Conservation (phyloP, 2,329 filamentous ascomycete species). For the Blastomyces emzantsi region DNA sequence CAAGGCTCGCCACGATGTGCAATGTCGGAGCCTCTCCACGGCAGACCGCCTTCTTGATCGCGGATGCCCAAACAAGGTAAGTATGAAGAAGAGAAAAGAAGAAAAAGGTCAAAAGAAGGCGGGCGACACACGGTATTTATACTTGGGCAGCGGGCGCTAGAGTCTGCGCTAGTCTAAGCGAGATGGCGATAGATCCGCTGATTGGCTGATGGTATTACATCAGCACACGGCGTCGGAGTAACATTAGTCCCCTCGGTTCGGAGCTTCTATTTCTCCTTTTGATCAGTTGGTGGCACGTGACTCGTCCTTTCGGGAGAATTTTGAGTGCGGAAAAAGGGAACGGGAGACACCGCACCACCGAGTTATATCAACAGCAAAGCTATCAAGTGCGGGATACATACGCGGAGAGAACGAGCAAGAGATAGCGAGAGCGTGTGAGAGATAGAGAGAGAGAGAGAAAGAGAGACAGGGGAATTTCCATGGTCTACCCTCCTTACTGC, state of each 20-base stretch:
- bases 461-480: conserved; percentile 9
- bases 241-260: neutral
- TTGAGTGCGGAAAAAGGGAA: conserved; percentile 7
- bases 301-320: conserved; percentile 12
- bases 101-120: conserved; percentile 24
- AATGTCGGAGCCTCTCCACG: conserved; percentile 47
- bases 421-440: neutral
- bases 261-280: neutral
- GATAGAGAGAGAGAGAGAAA: conserved; percentile 4
- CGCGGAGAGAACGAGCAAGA: too few species aligned
- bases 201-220: conserved; percentile 19
- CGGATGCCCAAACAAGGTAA: conserved; percentile 44
- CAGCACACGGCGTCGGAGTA: neutral
- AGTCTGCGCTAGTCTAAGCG: conserved; percentile 26
- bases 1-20: conserved; percentile 47
- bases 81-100: conserved; percentile 43
- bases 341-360: neutral
- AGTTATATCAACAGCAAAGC: too few species aligned
- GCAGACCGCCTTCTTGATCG: conserved; percentile 40
- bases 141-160: conserved; percentile 20
- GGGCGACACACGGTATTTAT: conserved; percentile 26
- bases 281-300: neutral
- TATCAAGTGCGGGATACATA: too few species aligned
- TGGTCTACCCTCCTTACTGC: conserved; percentile 11
- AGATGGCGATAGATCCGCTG: conserved; percentile 9